A percentile compares a stretch with the other conserved stretches of the same genome.
phyloP scores from a whole-genome alignment of 2,329 filamentous ascomycete species.

The Diaporthe sp. region DNA sequence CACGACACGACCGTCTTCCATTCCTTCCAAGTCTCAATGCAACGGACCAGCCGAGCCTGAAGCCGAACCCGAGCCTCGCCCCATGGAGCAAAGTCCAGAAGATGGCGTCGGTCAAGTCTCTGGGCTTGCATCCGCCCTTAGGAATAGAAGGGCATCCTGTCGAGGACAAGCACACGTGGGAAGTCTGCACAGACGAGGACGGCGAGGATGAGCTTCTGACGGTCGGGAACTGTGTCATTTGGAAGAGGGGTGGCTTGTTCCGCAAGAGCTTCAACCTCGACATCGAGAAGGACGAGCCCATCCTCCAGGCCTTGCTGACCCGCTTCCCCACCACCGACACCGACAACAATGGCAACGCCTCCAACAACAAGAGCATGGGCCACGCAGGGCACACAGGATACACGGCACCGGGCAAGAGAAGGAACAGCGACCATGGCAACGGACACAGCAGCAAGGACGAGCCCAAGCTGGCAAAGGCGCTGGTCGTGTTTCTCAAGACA shows the following conservation, averaged over 20 bases:
- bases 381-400: conserved; percentile 22
- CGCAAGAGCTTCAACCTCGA: conserved; percentile 90
- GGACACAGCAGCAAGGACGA: conserved; percentile 35
- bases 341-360: conserved; percentile 47
- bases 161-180: conserved; percentile 76
- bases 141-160: conserved; percentile 38
- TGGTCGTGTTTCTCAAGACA: conserved; percentile 92
- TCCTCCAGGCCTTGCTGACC: conserved; percentile 89
- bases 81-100: conserved; percentile 46
- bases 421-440: conserved; percentile 26
- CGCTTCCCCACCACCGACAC: conserved; percentile 75
- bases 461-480: conserved; percentile 70
- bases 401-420: conserved; percentile 20
- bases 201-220: conserved; percentile 85
- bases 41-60: conserved; percentile 29
- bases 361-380: conserved; percentile 39
- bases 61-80: conserved; percentile 27
- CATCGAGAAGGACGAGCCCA: conserved; percentile 82
- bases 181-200: conserved; percentile 63
- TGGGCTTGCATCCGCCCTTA: conserved; percentile 87
- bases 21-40: background rate
- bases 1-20: background rate
- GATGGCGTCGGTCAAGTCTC: conserved; percentile 93
- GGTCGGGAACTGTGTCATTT: conserved; percentile 83
- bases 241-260: conserved; percentile 88